Evolutionary conservation across 805 yeast species (phyloP).

Genomic region (Wickerhamomyces chaumierensis): DNA sequence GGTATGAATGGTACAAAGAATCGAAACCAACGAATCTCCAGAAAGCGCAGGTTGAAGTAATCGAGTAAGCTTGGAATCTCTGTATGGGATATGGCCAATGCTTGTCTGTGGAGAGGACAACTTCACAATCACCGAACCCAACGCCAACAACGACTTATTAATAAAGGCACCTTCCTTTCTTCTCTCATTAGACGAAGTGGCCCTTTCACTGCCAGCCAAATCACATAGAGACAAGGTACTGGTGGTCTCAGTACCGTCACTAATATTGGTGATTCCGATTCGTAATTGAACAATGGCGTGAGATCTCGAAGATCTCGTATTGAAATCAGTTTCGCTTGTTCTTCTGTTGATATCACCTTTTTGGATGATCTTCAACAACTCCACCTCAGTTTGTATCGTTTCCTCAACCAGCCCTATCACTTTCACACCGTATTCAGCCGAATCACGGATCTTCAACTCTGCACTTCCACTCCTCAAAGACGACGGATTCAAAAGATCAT

Average conservation of each 20-base stretch:
- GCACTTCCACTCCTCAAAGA: slow-evolving; percentile 6
- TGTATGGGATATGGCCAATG: slow-evolving; percentile 70
- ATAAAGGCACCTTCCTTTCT: slow-evolving; percentile 90
- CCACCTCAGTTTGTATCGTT: slow-evolving; percentile 41
- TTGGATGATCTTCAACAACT: slow-evolving; percentile 47
- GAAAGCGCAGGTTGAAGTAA: slow-evolving; percentile 85
- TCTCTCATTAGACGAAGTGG: slow-evolving; percentile 53
- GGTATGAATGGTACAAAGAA: slow-evolving; percentile 78
- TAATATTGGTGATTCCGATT: slow-evolving; percentile 32
- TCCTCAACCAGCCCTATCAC: slow-evolving; percentile 67
- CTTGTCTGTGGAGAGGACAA: slow-evolving; percentile 28
- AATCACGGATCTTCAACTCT: slow-evolving; percentile 74
- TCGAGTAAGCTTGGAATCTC: slow-evolving; percentile 89
- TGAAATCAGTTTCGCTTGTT: slow-evolving; percentile 85
- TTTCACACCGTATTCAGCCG: slow-evolving; percentile 55
- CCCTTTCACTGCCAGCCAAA: slow-evolving; percentile 93
- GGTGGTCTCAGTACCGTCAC: slow-evolving; percentile 25
- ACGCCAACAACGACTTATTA: slow-evolving; percentile 80
- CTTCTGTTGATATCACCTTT: slow-evolving; percentile 66
- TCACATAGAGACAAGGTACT: slow-evolving; percentile 82
- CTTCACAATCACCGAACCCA: slow-evolving; percentile 86
- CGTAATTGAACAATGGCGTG: slow-evolving; percentile 79
- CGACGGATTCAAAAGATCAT: slow-evolving; percentile 48
- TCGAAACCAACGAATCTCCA: slow-evolving; percentile 74
- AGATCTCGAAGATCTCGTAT: slow-evolving; percentile 78